These are phyloP conservation scores for Fusarium tricinctum DNA, from an alignment of 2,329 filamentous ascomycete genomes.

Conservation along the genomic window DNA sequence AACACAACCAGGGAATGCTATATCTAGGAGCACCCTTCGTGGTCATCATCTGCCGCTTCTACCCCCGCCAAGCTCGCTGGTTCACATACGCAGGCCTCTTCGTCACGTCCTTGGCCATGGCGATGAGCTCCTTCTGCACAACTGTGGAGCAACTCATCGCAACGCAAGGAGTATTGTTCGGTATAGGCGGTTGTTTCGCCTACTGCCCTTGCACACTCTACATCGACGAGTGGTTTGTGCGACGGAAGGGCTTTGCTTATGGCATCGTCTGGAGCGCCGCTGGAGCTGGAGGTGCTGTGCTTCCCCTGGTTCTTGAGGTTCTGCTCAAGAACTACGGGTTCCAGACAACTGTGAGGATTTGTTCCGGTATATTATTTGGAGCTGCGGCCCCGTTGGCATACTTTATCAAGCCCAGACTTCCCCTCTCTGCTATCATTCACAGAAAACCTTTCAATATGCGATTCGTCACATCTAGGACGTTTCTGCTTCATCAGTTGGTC, in stretches of 20 bases:
- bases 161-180: conserved; percentile 71
- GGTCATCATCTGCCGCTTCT: conserved; percentile 59
- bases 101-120: conserved; percentile 62
- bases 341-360: conserved; percentile 60
- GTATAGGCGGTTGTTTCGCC: conserved; percentile 65
- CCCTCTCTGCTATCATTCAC: conserved; percentile 52
- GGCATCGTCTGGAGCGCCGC: conserved; percentile 64
- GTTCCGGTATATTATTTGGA: conserved; percentile 62
- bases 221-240: conserved; percentile 69
- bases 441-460: conserved; percentile 54
- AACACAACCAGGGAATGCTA: conserved; percentile 29
- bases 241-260: conserved; percentile 60
- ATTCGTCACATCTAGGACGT: conserved; percentile 65
- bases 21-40: conserved; percentile 64
- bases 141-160: conserved; percentile 65
- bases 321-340: conserved; percentile 62
- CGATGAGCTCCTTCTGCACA: conserved; percentile 62
- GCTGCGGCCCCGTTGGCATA: conserved; percentile 65
- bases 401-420: conserved; percentile 66
- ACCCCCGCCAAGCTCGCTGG: conserved; percentile 56
- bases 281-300: conserved; percentile 58
- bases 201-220: conserved; percentile 67
- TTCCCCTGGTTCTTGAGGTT: conserved; percentile 64
- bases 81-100: conserved; percentile 58
- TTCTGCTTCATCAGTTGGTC: conserved; percentile 67